Evolutionary conservation across 1,139 yeast species (phyloP).

Genomic region (Debaryomycetaceae sp.): DNA sequence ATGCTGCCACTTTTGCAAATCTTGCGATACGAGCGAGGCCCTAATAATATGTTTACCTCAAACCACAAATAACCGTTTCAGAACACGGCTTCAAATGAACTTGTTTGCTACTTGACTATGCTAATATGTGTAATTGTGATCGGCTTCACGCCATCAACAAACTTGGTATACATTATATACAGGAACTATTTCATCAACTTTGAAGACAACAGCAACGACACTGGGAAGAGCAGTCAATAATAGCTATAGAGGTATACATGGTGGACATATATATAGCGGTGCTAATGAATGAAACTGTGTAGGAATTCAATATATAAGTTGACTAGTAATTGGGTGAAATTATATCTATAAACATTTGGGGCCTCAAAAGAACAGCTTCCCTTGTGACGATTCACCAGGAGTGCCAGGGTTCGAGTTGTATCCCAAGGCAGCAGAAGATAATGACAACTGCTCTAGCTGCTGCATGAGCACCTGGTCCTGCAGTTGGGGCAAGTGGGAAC

Average conservation of each 20-base stretch:
- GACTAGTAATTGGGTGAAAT: neutral
- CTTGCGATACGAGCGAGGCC: neutral
- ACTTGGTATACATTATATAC: neutral
- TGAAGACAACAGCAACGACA: too few relatives aligned
- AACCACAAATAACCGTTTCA: neutral
- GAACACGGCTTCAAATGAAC: neutral
- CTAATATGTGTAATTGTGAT: conserved; percentile 1
- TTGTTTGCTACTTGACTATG: neutral
- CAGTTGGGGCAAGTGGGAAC: conserved; percentile 7
- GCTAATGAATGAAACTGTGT: too few relatives aligned
- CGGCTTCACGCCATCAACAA: conserved; percentile 3
- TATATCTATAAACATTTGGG: neutral
- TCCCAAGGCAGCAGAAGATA: conserved; percentile 50
- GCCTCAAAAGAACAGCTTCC: conserved; percentile 17
- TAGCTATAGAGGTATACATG: too few relatives aligned
- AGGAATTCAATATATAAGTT: neutral
- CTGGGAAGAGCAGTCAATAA: too few relatives aligned
- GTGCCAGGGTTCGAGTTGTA: conserved; percentile 47
- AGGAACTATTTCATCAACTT: neutral
- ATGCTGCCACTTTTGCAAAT: neutral
- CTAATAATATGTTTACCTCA: neutral
- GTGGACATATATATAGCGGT: too few relatives aligned
- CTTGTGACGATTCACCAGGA: conserved; percentile 22
- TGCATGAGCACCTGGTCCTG: conserved; percentile 35
- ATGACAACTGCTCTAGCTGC: conserved; percentile 47